Conservation (phyloP, 176 grass and related monocot genomes). For the Aegilops tauschii region DNA sequence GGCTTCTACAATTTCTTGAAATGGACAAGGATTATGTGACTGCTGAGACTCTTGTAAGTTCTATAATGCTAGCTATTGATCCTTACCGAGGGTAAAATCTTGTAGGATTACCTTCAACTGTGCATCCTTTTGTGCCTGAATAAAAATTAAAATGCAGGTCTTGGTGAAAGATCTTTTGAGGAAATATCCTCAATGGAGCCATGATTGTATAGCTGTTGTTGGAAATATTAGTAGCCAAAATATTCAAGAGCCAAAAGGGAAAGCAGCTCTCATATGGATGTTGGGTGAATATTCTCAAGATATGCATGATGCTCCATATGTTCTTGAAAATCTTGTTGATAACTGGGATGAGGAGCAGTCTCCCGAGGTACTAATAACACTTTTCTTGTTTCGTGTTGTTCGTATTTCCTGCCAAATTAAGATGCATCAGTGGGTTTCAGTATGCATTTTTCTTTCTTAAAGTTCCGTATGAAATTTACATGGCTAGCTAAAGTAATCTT, state of each 20-base stretch:
- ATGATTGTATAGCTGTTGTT: conserved; percentile 99
- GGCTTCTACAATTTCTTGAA: conserved; percentile 99
- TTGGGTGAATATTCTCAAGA: conserved; percentile 99
- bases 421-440: not conserved
- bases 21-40: conserved; percentile 99
- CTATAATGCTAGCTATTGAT: conserved; percentile 20
- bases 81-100: not conserved
- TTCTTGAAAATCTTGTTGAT: conserved; percentile 86
- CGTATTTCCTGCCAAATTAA: not conserved
- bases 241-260: conserved; percentile 97
- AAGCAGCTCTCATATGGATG: conserved; percentile 99
- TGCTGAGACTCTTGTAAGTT: conserved; percentile 91
- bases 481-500: conserved; percentile 7
- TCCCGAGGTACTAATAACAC: conserved; percentile 55
- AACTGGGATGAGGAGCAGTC: conserved; percentile 96
- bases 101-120: conserved; percentile 5
- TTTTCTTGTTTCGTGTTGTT: not conserved
- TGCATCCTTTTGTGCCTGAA: conserved; percentile 16
- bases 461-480: not conserved
- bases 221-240: conserved; percentile 99
- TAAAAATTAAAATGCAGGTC: conserved; percentile 49
- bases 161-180: conserved; percentile 98
- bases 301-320: conserved; percentile 92
- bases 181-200: conserved; percentile 99
- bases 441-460: not conserved